phyloP scores from a whole-genome alignment of 2,329 filamentous ascomycete genomes.

The Stachybotrys chlorohalonatus region DNA sequence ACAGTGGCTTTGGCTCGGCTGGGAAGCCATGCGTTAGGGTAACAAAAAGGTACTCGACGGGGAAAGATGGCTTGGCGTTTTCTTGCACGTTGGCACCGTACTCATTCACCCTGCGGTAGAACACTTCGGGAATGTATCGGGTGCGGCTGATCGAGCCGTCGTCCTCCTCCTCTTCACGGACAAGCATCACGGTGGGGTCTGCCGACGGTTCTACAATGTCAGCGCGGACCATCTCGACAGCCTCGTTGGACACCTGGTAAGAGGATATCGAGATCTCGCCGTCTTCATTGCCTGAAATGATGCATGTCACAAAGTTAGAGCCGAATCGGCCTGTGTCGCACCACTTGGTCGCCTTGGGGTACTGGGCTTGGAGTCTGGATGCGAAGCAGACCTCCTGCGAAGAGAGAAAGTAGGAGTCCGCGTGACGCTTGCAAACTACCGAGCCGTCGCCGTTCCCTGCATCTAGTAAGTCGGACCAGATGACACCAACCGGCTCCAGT shows the following conservation, averaged over 20 bases:
- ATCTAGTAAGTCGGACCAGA: conserved; percentile 88
- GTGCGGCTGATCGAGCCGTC: conserved; percentile 58
- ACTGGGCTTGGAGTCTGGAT: conserved; percentile 74
- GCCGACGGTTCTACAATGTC: conserved; percentile 93
- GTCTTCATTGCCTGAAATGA: conserved; percentile 85
- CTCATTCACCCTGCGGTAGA: conserved; percentile 92
- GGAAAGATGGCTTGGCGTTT: conserved; percentile 93
- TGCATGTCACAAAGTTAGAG: conserved; percentile 94
- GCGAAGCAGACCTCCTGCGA: conserved; percentile 89
- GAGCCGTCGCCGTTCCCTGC: conserved; percentile 72
- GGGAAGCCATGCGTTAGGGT: conserved; percentile 97
- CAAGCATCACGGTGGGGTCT: conserved; percentile 88
- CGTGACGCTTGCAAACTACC: conserved; percentile 90
- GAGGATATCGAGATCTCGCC: conserved; percentile 83
- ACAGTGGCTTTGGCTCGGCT: conserved; percentile 65
- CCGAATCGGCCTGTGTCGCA: conserved; percentile 90
- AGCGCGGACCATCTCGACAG: conserved; percentile 92
- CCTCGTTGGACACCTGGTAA: conserved; percentile 92
- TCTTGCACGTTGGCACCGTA: conserved; percentile 95
- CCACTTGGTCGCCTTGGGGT: conserved; percentile 92
- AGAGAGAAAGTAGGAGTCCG: conserved; percentile 89
- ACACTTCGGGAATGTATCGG: conserved; percentile 94
- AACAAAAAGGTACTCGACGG: conserved; percentile 91
- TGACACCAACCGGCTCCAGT: conserved; percentile 79
- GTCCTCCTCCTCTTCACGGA: conserved; percentile 84